A percentile compares a stretch with the other conserved stretches of the same genome.
phyloP scores from a whole-genome alignment of 192 early-diverging fungal species.

The Geranomyces variabilis region DNA sequence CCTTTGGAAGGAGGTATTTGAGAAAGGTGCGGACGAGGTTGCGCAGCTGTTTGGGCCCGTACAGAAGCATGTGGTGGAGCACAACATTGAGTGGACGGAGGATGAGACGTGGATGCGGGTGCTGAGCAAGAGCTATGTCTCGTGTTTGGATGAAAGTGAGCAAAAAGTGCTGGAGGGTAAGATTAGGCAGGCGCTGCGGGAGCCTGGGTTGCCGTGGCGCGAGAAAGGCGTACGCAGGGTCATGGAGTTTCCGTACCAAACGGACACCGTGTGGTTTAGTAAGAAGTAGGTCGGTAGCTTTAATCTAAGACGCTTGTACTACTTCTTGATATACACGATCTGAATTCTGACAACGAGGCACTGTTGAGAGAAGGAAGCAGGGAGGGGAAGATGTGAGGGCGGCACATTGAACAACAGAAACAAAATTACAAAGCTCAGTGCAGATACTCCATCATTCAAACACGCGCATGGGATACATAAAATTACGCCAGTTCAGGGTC shows the following conservation, averaged over 20 bases:
- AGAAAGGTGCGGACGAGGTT: constrained; percentile 24
- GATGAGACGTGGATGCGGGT: constrained; percentile 10
- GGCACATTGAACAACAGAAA: no score
- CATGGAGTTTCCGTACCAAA: neutral
- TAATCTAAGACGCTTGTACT: no score
- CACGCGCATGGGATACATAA: no score
- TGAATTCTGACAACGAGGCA: no score
- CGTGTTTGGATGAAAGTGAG: constrained; percentile 3
- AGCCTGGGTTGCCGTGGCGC: constrained; percentile 3
- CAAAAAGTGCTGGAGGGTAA: constrained; percentile 7
- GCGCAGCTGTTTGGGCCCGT: constrained; percentile 12
- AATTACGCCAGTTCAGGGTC: neutral
- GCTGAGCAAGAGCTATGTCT: constrained; percentile 20
- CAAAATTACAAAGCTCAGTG: no score
- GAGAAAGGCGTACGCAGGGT: constrained; percentile 7
- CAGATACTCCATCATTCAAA: no score
- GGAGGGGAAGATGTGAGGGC: no score
- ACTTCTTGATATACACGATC: no score
- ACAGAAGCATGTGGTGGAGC: neutral
- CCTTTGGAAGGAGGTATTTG: constrained; percentile 44
- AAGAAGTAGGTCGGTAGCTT: no score
- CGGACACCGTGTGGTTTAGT: constrained; percentile 11
- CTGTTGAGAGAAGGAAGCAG: no score
- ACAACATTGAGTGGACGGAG: neutral
- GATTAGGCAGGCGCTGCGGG: neutral